Conservation (phyloP, 169 alveolate genomes). For the Plasmodium cynomolgi region DNA sequence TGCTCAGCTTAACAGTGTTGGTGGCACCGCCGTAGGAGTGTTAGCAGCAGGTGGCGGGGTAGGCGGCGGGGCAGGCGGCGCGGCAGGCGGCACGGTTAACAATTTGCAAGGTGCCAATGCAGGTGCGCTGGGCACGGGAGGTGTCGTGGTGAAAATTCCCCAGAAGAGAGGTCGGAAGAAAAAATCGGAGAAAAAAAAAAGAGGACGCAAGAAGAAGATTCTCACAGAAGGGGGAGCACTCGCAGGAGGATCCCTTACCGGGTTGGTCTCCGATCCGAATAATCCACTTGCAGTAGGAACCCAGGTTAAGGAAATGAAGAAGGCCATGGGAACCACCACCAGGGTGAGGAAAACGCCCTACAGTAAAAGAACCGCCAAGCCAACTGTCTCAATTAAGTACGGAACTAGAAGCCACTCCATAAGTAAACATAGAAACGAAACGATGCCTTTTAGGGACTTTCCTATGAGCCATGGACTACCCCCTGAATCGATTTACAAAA, state of each 20-base stretch:
- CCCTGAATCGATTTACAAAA: conserved; percentile 12
- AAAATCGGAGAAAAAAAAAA: conserved; percentile 72
- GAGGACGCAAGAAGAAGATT: conserved; percentile 69
- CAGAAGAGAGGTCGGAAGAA: conserved; percentile 70
- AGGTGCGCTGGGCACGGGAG: background rate
- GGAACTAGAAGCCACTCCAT: conserved; percentile 50
- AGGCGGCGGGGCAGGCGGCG: background rate
- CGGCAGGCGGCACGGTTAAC: background rate
- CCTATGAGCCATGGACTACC: background rate
- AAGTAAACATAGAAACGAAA: conserved; percentile 5
- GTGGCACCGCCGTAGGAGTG: background rate
- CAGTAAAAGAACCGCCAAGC: conserved; percentile 9
- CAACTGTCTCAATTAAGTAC: conserved; percentile 49
- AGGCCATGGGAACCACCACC: background rate
- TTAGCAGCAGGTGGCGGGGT: background rate
- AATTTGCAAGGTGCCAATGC: background rate
- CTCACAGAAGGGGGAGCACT: background rate
- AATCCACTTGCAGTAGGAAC: background rate
- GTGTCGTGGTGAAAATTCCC: conserved; percentile 15
- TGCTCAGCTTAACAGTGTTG: background rate
- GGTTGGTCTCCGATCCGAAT: background rate
- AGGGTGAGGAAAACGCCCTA: conserved; percentile 6
- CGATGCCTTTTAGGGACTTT: conserved; percentile 5
- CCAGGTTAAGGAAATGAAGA: background rate
- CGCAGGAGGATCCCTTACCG: background rate